phyloP scores from a whole-genome alignment of 2,329 filamentous ascomycete species.

The Dryadomyces quercus-mongolicae region DNA sequence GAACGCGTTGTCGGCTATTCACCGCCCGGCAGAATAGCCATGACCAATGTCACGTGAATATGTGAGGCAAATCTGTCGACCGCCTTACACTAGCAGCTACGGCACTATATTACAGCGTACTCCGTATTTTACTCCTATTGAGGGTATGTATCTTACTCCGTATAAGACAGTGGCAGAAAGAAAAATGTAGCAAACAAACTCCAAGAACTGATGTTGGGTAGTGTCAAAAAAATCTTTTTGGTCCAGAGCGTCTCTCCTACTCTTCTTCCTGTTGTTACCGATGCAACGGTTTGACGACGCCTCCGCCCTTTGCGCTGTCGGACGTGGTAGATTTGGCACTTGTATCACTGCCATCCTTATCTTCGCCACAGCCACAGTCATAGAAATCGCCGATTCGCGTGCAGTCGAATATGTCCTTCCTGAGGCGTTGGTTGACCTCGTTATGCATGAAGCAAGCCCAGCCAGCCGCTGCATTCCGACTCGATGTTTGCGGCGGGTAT shows the following conservation, averaged over 20 bases:
- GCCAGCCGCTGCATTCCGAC: slow-evolving; percentile 49
- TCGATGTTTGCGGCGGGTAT: slow-evolving; percentile 53
- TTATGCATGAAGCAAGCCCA: slow-evolving; percentile 62
- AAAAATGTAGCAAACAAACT: too few relatives aligned
- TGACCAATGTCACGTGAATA: slow-evolving; percentile 3
- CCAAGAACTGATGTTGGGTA: too few relatives aligned
- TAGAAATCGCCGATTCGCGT: slow-evolving; percentile 58
- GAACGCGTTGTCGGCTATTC: slow-evolving; percentile 7
- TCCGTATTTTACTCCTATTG: too few relatives aligned
- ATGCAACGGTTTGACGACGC: too few relatives aligned
- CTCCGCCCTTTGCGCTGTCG: background rate
- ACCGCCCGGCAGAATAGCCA: slow-evolving; percentile 10
- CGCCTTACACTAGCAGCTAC: too few relatives aligned
- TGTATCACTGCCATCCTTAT: slow-evolving; percentile 29
- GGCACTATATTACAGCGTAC: too few relatives aligned
- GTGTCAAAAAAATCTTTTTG: too few relatives aligned
- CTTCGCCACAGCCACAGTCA: slow-evolving; percentile 60
- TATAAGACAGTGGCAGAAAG: too few relatives aligned
- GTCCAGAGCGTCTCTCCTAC: too few relatives aligned
- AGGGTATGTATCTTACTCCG: background rate
- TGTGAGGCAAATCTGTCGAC: background rate
- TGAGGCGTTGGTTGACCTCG: slow-evolving; percentile 50
- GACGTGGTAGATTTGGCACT: slow-evolving; percentile 12
- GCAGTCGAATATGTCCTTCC: slow-evolving; percentile 53
- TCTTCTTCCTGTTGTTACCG: too few relatives aligned